Evolutionary conservation across 2,329 filamentous ascomycete genomes (phyloP).

Genomic region (Fusarium gaditjirri): DNA sequence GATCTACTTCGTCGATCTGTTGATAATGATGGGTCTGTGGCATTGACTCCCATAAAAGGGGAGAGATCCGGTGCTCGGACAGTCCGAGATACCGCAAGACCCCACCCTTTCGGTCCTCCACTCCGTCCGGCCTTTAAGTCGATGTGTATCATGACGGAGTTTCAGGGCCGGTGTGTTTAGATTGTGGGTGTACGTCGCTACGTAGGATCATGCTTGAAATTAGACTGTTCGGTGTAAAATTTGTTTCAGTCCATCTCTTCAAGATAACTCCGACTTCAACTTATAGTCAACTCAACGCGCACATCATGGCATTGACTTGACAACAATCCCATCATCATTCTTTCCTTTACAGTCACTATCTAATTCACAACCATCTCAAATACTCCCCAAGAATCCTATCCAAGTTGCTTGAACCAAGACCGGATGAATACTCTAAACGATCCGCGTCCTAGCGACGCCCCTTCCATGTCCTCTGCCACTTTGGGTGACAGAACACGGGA

Average conservation of each 20-base stretch:
- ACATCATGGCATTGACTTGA: not conserved
- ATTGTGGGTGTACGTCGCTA: not conserved
- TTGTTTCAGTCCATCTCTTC: not conserved
- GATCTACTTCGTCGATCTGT: not conserved
- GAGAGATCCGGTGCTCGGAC: not conserved
- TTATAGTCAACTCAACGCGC: not conserved
- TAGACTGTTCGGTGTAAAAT: not conserved
- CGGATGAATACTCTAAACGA: not conserved
- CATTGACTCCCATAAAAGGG: not conserved
- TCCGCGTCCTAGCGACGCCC: not conserved
- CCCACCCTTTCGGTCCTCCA: conserved; percentile 4
- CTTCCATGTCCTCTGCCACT: not conserved
- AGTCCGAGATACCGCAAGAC: conserved; percentile 9
- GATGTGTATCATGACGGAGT: not conserved
- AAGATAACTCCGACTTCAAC: too few species aligned
- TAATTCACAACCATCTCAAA: accelerated
- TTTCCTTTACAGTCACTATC: accelerated
- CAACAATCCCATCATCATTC: not conserved
- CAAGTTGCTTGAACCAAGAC: not conserved
- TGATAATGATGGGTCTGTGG: not conserved
- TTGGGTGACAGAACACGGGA: not conserved
- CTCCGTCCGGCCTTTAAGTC: not conserved
- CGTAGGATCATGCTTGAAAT: not conserved
- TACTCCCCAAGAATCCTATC: accelerated
- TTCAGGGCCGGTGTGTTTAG: not conserved